phyloP scores from a whole-genome alignment of 2,329 filamentous ascomycete species.

The Setomelanomma holmii region DNA sequence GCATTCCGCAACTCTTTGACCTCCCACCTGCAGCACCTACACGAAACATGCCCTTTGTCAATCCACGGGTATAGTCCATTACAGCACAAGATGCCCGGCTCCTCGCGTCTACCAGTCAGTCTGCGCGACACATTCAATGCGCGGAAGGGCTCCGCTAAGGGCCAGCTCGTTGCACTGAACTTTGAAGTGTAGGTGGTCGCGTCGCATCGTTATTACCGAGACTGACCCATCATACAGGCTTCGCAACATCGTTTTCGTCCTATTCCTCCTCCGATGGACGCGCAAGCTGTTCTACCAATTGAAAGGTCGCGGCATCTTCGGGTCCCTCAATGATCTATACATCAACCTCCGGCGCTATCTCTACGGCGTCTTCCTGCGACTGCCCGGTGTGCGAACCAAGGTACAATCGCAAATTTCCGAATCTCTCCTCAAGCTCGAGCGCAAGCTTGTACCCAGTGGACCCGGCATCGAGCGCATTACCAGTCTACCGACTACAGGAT shows the following conservation, averaged over 20 bases:
- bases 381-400: constrained; percentile 84
- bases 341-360: constrained; percentile 71
- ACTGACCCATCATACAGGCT: constrained; percentile 59
- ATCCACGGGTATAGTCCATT: background rate
- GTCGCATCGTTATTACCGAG: background rate
- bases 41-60: constrained; percentile 9
- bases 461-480: constrained; percentile 76
- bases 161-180: constrained; percentile 66
- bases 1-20: background rate
- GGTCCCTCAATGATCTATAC: constrained; percentile 79
- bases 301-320: constrained; percentile 85
- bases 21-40: background rate
- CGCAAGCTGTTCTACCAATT: constrained; percentile 83
- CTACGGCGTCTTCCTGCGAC: constrained; percentile 84
- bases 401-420: constrained; percentile 85
- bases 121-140: constrained; percentile 71
- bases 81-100: constrained; percentile 55
- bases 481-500: constrained; percentile 81
- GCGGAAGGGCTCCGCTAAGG: constrained; percentile 63
- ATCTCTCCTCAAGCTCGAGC: constrained; percentile 79
- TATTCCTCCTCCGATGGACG: constrained; percentile 85
- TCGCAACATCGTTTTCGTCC: constrained; percentile 85
- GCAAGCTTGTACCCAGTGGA: constrained; percentile 79
- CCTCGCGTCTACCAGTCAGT: constrained; percentile 74
- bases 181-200: constrained; percentile 69